phyloP scores from a whole-genome alignment of 192 early-diverging fungal species.

The Podila minutissima region DNA sequence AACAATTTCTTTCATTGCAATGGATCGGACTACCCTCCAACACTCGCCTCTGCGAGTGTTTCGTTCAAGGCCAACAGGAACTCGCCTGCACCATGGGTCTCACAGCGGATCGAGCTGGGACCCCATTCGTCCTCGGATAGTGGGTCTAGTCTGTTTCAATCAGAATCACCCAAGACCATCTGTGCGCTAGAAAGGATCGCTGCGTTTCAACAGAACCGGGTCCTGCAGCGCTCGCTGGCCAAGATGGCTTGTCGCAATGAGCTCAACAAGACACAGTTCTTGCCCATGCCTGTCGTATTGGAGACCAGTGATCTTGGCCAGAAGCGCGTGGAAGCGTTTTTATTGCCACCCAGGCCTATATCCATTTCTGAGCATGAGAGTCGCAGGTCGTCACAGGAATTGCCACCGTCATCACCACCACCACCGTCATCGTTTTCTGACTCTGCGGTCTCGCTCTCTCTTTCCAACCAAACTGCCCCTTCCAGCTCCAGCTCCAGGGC shows the following conservation, averaged over 20 bases:
- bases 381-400: too few relatives aligned
- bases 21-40: background rate
- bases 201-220: conserved; percentile 19
- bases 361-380: too few relatives aligned
- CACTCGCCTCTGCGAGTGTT: conserved; percentile 15
- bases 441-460: too few relatives aligned
- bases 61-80: conserved; percentile 39
- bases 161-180: background rate
- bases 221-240: conserved; percentile 6
- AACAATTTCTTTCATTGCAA: conserved; percentile 36
- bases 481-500: too few relatives aligned
- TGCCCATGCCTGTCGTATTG: conserved; percentile 7
- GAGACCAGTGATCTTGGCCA: conserved; percentile 14
- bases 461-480: too few relatives aligned
- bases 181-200: conserved; percentile 13
- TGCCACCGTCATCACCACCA: too few relatives aligned
- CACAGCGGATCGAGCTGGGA: background rate
- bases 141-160: background rate
- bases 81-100: conserved; percentile 18
- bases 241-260: background rate
- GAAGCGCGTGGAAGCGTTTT: conserved; percentile 6
- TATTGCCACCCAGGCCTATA: too few relatives aligned
- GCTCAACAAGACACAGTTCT: conserved; percentile 4
- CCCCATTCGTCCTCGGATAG: background rate
- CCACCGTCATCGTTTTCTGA: too few relatives aligned